Evolutionary conservation across 75 land plant species (phyloP), one percentile per base, ranked within the genome.

Genomic region (Pinus tabuliformis): DNA sequence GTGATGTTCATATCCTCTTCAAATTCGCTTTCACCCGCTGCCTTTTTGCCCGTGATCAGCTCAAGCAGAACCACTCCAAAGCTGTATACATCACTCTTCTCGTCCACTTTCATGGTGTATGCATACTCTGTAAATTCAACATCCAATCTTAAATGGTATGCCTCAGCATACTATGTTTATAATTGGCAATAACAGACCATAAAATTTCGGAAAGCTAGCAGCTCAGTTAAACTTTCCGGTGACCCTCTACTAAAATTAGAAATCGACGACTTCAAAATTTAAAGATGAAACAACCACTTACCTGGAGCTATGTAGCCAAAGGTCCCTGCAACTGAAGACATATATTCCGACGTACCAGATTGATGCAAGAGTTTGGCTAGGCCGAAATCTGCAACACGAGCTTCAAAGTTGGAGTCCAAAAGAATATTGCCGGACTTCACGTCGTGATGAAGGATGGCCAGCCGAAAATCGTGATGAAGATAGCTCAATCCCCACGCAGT

Each of bases 241-340:
- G 39, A 37, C 5, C 39, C 39, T 37, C 5, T 37, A 37, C 39
- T 37, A 37, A 37, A 37, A 37, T 37, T 37, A 5, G 39, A 3
- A 37, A 37, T 37, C 39, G 39, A 30, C 30, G 5, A 39, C 5
- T 5, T 5, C 3, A 45, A 6, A 45, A 5, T 6, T 6, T 45
- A 45, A 5, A 45, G 0, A 24, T 75, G 8, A 14, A 75, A 24
- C 22, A 4, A 5, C 8, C 28, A 54, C 66, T 15, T 81, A 91
- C 92, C 94, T 65, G 92, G 94, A 36, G 94, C 94, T 60, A 92
- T 92, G 88, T 92, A 92, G 81, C 92, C 94, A 59, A 90, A 90
- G 56, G 94, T 90, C 18, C 94, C 94, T 6, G 92, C 94, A 59
- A 92, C 6, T 28, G 90, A 85, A 5, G 92, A 92, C 94, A 92